These are phyloP conservation scores for Talaromyces proteolyticus DNA, from an alignment of 495 filamentous ascomycete genomes.

Conservation along the genomic window DNA sequence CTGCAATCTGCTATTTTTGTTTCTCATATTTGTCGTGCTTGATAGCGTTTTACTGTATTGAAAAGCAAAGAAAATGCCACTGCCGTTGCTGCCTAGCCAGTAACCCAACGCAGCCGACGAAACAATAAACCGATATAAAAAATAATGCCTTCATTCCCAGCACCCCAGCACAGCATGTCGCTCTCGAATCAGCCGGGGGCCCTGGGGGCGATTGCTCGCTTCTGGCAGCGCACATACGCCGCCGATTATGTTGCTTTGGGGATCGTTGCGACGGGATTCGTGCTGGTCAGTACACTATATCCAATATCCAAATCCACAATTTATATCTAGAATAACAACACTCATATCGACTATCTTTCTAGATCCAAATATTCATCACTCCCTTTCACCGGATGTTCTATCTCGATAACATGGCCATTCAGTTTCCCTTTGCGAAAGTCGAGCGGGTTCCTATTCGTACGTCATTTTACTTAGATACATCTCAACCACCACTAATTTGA, in stretches of 20 bases:
- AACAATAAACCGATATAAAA: too few species aligned
- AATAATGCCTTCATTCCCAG: slow-evolving; percentile 3
- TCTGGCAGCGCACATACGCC: slow-evolving; percentile 67
- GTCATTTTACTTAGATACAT: slow-evolving; percentile 19
- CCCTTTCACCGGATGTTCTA: slow-evolving; percentile 80
- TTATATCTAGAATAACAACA: not conserved
- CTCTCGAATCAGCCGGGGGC: slow-evolving; percentile 23
- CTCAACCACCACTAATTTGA: slow-evolving; percentile 4
- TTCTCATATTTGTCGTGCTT: too few species aligned
- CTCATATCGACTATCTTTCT: not conserved
- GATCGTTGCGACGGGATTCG: slow-evolving; percentile 58
- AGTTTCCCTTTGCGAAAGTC: slow-evolving; percentile 76
- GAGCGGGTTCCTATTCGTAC: slow-evolving; percentile 79
- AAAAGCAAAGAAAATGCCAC: too few species aligned
- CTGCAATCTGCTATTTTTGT: too few species aligned
- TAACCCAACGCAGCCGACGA: too few species aligned
- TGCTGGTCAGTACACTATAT: slow-evolving; percentile 52
- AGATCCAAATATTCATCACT: slow-evolving; percentile 66
- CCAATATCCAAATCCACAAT: too few species aligned
- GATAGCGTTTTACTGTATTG: too few species aligned
- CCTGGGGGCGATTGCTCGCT: slow-evolving; percentile 32
- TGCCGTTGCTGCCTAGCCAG: too few species aligned
- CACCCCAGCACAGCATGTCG: slow-evolving; percentile 12
- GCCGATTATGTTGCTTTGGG: slow-evolving; percentile 80
- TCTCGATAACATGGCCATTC: slow-evolving; percentile 75